Conservation (phyloP, 2,329 filamentous ascomycete species). For the Mycosphaerella arachidis region DNA sequence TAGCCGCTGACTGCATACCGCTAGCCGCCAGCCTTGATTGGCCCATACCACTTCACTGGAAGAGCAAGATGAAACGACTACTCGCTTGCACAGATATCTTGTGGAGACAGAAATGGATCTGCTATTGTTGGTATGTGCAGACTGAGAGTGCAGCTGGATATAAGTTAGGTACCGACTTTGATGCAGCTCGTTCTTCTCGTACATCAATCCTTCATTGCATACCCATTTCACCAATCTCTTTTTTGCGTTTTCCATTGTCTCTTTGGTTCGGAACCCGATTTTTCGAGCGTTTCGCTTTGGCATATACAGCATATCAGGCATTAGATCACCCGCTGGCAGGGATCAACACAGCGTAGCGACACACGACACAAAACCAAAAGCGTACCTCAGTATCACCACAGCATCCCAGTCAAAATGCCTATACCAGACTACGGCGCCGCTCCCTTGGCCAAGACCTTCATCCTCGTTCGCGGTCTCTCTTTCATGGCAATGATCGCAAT, state of each 20-base stretch:
- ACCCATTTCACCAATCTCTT: slow-evolving; percentile 16
- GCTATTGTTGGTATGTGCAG: background rate
- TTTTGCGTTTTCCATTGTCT: slow-evolving; percentile 13
- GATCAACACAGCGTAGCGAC: slow-evolving; percentile 7
- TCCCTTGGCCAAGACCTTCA: slow-evolving; percentile 70
- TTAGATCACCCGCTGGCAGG: slow-evolving; percentile 27
- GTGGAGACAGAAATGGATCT: slow-evolving; percentile 17
- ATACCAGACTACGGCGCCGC: slow-evolving; percentile 61
- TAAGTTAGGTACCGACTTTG: slow-evolving; percentile 8
- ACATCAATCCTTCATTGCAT: background rate
- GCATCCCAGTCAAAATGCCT: slow-evolving; percentile 41
- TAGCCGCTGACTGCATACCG: slow-evolving; percentile 21
- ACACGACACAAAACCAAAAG: slow-evolving; percentile 6
- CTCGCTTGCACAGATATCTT: slow-evolving; percentile 6
- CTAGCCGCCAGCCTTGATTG: slow-evolving; percentile 24
- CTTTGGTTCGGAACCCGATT: background rate
- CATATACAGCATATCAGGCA: background rate
- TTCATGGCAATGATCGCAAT: slow-evolving; percentile 67
- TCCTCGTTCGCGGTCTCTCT: slow-evolving; percentile 66
- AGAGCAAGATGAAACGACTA: slow-evolving; percentile 18
- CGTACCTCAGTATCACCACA: slow-evolving; percentile 2
- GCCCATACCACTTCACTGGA: slow-evolving; percentile 10
- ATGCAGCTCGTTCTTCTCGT: background rate
- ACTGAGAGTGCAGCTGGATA: slow-evolving; percentile 2
- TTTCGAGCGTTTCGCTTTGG: background rate